These are phyloP conservation scores for Termitomyces sp. DNA, from an alignment of 768 basidiomycete genomes.

Conservation along the genomic window DNA sequence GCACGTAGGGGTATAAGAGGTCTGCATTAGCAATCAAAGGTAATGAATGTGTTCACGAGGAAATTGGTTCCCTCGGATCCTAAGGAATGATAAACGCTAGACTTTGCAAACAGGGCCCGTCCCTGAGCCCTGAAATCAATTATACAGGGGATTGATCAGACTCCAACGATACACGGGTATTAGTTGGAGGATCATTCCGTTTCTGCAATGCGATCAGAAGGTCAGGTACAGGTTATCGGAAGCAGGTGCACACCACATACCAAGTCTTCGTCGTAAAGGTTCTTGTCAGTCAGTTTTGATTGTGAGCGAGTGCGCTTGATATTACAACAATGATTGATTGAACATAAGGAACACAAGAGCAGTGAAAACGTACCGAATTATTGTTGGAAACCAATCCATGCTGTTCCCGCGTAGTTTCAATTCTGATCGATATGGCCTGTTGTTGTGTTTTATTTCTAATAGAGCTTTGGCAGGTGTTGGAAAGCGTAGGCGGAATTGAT, in stretches of 20 bases:
- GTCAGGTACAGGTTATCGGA: neutral
- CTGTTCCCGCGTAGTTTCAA: conserved; percentile 26
- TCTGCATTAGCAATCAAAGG: neutral
- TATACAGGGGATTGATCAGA: neutral
- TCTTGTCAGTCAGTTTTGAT: neutral
- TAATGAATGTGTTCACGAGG: neutral
- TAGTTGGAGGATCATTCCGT: neutral
- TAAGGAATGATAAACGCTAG: no score
- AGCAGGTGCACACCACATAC: neutral
- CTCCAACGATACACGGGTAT: neutral
- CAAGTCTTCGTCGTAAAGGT: conserved; percentile 1
- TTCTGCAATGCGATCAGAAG: neutral
- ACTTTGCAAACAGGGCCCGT: no score
- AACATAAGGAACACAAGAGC: neutral
- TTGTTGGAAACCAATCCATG: neutral
- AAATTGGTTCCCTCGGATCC: neutral
- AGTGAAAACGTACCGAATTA: neutral
- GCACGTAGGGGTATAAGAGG: neutral
- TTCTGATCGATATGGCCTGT: conserved; percentile 29
- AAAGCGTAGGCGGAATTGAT: conserved; percentile 24
- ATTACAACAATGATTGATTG: neutral
- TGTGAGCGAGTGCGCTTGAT: neutral
- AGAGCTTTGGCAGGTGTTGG: conserved; percentile 12
- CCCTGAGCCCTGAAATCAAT: no score
- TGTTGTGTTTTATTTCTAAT: conserved; percentile 7